These are phyloP conservation scores for Solanum pinnatisectum DNA, from an alignment of 257 asterid species.

Conservation along the genomic window DNA sequence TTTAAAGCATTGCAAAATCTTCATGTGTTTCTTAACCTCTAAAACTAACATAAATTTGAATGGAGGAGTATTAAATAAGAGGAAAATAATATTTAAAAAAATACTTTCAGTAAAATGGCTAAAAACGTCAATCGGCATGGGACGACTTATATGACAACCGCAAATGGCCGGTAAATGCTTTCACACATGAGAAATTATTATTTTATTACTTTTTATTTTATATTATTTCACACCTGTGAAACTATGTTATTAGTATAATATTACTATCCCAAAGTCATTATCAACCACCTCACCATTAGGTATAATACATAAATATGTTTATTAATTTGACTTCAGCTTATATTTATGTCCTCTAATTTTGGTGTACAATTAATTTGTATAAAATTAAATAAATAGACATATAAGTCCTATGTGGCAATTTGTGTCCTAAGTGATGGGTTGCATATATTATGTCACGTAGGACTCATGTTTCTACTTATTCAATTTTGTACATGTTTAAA, in stretches of 20 bases:
- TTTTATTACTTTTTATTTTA: too few relatives aligned
- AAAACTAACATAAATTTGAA: not conserved
- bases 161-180: not conserved
- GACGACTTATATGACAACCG: not conserved
- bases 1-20: not conserved
- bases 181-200: not conserved
- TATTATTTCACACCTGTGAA: not conserved
- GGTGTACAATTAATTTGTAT: accelerated
- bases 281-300: not conserved
- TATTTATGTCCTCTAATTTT: too few relatives aligned
- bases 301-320: too few relatives aligned
- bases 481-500: too few relatives aligned
- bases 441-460: too few relatives aligned
- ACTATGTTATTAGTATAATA: too few relatives aligned
- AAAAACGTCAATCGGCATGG: not conserved
- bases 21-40: not conserved
- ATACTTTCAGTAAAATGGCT: not conserved
- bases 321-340: accelerated
- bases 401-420: too few relatives aligned
- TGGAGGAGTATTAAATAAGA: not conserved
- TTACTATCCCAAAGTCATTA: not conserved
- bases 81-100: not conserved
- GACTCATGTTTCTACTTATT: accelerated
- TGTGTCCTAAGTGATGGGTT: too few relatives aligned
- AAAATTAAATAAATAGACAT: too few relatives aligned